Conservation (phyloP, 2,329 filamentous ascomycete genomes). For the Aspergillus brunneoviolaceus region DNA sequence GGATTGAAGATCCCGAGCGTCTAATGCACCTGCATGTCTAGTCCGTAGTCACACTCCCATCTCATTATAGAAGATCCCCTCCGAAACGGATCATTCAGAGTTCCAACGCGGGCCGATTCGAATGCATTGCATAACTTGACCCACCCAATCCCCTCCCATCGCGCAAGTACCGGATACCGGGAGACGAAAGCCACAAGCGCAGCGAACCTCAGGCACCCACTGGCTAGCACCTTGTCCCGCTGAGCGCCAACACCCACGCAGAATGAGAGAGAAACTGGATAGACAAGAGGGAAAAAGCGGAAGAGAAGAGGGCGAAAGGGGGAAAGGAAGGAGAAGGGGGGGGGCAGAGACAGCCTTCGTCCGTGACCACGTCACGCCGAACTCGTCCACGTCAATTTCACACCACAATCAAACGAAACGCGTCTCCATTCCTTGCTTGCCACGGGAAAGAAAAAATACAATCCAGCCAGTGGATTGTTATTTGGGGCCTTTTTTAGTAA, state of each 20-base stretch:
- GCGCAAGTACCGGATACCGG: background rate
- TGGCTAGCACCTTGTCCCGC: background rate
- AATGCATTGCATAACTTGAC: background rate
- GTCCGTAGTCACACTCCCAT: background rate
- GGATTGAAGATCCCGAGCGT: background rate
- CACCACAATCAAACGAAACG: constrained; percentile 1
- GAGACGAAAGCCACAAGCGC: background rate
- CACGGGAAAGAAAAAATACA: background rate
- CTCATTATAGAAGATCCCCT: background rate
- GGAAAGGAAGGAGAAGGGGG: background rate
- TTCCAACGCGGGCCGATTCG: background rate
- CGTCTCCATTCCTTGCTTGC: background rate
- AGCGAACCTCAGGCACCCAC: background rate
- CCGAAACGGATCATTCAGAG: background rate
- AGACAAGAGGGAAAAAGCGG: background rate
- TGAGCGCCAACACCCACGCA: background rate
- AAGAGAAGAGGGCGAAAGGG: background rate
- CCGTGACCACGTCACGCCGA: background rate
- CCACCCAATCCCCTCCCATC: background rate
- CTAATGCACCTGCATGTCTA: background rate
- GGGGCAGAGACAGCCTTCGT: background rate
- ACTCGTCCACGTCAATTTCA: constrained; percentile 10
- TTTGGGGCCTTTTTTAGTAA: background rate
- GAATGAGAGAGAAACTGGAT: background rate
- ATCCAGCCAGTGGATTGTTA: background rate